Percentiles rank a stretch among this genome's conserved stretches.
These are phyloP conservation scores for Pichia heedii DNA, from an alignment of 805 yeast species.

Conservation along the genomic window DNA sequence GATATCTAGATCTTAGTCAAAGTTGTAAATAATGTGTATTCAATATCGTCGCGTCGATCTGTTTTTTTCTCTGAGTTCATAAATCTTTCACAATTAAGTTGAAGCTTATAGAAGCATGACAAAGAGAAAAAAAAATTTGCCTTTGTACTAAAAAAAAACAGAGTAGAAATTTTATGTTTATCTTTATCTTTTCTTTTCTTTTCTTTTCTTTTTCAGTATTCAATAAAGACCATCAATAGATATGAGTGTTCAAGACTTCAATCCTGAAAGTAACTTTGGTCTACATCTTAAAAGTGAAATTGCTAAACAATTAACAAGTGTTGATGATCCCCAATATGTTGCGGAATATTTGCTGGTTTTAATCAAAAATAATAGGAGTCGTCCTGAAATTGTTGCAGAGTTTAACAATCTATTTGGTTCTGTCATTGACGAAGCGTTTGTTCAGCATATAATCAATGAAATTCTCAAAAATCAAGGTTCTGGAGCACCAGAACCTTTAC, in stretches of 20 bases:
- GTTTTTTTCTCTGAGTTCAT: too few species aligned
- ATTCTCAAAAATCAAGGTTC: conserved; percentile 27
- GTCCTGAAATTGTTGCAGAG: conserved; percentile 52
- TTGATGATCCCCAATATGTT: conserved; percentile 49
- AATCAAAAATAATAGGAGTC: conserved; percentile 57
- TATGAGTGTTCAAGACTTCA: conserved; percentile 17
- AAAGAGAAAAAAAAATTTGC: too few species aligned
- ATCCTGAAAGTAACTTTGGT: conserved; percentile 28
- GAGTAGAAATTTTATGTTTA: too few species aligned
- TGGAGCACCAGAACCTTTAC: neutral
- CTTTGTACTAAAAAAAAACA: too few species aligned
- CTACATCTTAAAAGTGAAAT: conserved; percentile 36
- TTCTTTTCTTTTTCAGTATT: neutral
- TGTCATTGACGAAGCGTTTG: conserved; percentile 48
- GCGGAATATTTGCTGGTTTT: conserved; percentile 69
- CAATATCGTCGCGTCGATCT: too few species aligned
- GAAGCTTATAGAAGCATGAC: too few species aligned
- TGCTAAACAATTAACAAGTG: conserved; percentile 31
- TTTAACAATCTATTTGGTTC: conserved; percentile 53
- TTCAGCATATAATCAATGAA: conserved; percentile 50
- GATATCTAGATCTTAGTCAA: too few species aligned
- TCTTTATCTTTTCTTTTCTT: too few species aligned
- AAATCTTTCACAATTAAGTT: too few species aligned
- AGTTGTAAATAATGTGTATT: too few species aligned
- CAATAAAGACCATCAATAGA: neutral